These are phyloP conservation scores for Yarrowia yakushimensis DNA, from an alignment of 805 yeast genomes.

Conservation along the genomic window DNA sequence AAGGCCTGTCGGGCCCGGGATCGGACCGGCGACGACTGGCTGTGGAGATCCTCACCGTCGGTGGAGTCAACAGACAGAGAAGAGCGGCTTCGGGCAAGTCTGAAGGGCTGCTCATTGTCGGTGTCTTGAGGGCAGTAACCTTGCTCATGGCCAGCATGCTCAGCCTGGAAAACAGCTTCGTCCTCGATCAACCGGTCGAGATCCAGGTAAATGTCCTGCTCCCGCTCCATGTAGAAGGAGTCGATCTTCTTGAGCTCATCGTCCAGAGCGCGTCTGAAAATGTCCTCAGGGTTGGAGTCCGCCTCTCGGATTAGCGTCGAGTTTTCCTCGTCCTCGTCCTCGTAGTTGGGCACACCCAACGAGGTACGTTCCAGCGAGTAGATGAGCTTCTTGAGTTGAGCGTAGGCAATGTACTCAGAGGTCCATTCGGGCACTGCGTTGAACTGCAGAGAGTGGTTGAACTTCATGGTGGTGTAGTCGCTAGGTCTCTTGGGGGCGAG, in stretches of 20 bases:
- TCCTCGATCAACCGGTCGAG: constrained; percentile 60
- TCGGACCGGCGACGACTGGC: neutral
- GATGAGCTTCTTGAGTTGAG: constrained; percentile 78
- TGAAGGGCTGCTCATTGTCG: constrained; percentile 18
- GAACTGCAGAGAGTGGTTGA: constrained; percentile 90
- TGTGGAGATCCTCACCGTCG: constrained; percentile 11
- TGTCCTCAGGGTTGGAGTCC: constrained; percentile 49
- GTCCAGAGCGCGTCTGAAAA: constrained; percentile 71
- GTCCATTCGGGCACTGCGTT: constrained; percentile 99
- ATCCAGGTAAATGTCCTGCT: constrained; percentile 51
- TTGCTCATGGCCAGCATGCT: constrained; percentile 19
- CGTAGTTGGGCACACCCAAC: constrained; percentile 31
- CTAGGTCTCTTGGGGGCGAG: neutral
- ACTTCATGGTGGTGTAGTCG: constrained; percentile 59
- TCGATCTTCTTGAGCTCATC: constrained; percentile 74
- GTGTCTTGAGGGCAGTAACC: constrained; percentile 18
- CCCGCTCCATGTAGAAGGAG: constrained; percentile 66
- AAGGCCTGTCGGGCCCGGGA: constrained; percentile 4
- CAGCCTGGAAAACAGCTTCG: constrained; percentile 44
- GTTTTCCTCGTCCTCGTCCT: constrained; percentile 32
- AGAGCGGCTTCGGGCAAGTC: constrained; percentile 18
- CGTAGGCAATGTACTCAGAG: constrained; percentile 83
- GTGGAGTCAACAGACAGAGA: constrained; percentile 19
- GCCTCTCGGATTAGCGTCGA: constrained; percentile 36
- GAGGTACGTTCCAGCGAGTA: constrained; percentile 74